Percentiles rank a stretch among this genome's conserved stretches.
Conservation (phyloP, 345 rosid species). For the Leavenworthia alabamica region DNA sequence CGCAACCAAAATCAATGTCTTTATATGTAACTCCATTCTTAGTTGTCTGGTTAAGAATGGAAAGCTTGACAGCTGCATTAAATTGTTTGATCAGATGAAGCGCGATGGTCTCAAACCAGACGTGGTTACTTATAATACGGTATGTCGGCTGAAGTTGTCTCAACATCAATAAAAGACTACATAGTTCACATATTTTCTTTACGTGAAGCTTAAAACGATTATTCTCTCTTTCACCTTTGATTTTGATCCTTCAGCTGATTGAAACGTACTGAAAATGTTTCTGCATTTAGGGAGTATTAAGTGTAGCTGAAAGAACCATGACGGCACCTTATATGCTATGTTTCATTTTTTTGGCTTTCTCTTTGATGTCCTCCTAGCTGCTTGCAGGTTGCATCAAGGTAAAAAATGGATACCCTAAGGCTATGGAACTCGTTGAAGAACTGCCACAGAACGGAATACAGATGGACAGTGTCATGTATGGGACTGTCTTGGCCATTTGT, state of each 20-base stretch:
- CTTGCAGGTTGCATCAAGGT: slow-evolving; percentile 82
- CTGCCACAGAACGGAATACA: slow-evolving; percentile 45
- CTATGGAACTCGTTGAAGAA: slow-evolving; percentile 66
- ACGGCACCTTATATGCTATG: not conserved
- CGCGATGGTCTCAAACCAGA: slow-evolving; percentile 78
- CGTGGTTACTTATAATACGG: slow-evolving; percentile 74
- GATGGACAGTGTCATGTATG: slow-evolving; percentile 82
- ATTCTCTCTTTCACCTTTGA: not conserved
- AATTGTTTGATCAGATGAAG: slow-evolving; percentile 86
- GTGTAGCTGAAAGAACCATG: slow-evolving; percentile 3
- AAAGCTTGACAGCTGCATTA: slow-evolving; percentile 52
- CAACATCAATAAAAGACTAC: not conserved
- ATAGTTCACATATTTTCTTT: not conserved
- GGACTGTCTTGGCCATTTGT: slow-evolving; percentile 78
- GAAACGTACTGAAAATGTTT: not conserved
- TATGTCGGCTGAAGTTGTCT: slow-evolving; percentile 25
- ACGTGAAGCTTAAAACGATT: not conserved
- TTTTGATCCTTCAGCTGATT: not conserved
- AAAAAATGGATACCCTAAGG: slow-evolving; percentile 57
- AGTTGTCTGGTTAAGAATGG: slow-evolving; percentile 71
- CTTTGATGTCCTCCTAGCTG: slow-evolving; percentile 47
- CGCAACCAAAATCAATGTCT: slow-evolving; percentile 57
- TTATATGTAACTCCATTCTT: slow-evolving; percentile 73
- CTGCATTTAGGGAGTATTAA: not conserved
- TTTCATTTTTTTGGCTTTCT: not conserved